Evolutionary conservation across 169 alveolate species (phyloP).

Genomic region (Cryptosporidium tyzzeri): DNA sequence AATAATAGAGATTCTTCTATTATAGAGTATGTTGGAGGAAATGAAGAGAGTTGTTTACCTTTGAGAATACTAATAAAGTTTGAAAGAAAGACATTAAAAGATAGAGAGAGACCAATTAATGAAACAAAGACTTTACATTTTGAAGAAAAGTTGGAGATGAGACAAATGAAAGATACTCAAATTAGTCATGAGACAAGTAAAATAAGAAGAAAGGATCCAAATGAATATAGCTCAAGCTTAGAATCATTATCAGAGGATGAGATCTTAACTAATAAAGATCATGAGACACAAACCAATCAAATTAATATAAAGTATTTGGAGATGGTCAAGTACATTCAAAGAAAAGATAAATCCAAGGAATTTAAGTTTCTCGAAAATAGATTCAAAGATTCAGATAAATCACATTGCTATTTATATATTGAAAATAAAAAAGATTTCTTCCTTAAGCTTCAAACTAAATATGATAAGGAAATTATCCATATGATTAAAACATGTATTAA

Average conservation of each 20-base stretch:
- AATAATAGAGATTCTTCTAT: slow-evolving; percentile 46
- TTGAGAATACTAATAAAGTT: slow-evolving; percentile 48
- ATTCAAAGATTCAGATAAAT: not conserved
- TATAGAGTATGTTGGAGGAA: slow-evolving; percentile 66
- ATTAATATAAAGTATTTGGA: slow-evolving; percentile 8
- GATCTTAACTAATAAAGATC: not conserved
- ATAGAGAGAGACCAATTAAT: no score
- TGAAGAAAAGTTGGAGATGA: not conserved
- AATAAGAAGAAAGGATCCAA: not conserved
- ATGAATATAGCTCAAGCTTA: not conserved
- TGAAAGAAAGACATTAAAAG: slow-evolving; percentile 28
- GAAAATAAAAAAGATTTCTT: slow-evolving; percentile 15
- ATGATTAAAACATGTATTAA: slow-evolving; percentile 42
- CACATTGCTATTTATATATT: slow-evolving; percentile 19
- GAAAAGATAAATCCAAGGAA: slow-evolving; percentile 1
- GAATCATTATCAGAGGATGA: not conserved
- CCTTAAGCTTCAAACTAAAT: slow-evolving; percentile 38
- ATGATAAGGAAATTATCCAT: slow-evolving; percentile 39
- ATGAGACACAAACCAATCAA: not conserved
- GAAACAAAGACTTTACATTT: not conserved
- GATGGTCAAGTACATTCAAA: slow-evolving; percentile 40
- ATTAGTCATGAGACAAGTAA: not conserved
- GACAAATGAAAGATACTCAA: not conserved
- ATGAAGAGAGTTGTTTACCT: slow-evolving; percentile 57
- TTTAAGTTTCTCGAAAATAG: slow-evolving; percentile 9